phyloP scores from a whole-genome alignment of 306 rosid species.

The Inga leiocalycina region DNA sequence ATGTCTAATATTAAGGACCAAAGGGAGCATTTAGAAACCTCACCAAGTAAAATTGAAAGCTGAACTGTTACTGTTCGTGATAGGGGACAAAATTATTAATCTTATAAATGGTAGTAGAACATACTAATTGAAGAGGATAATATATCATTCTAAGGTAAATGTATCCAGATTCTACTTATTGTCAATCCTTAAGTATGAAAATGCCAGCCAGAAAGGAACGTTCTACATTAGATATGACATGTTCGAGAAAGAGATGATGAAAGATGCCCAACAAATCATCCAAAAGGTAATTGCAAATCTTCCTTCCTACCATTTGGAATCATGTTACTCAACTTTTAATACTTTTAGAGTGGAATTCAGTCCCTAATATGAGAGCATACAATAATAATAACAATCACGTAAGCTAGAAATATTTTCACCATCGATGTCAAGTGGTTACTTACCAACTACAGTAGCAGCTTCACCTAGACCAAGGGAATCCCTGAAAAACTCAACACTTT shows the following conservation, averaged over 20 bases:
- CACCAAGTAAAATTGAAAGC: not conserved
- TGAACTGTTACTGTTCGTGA: not conserved
- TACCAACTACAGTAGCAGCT: slow-evolving; percentile 55
- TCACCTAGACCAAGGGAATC: slow-evolving; percentile 60
- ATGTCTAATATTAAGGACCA: no score
- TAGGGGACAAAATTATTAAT: not conserved
- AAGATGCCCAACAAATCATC: slow-evolving; percentile 4
- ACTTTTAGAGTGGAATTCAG: not conserved
- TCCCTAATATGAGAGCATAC: not conserved
- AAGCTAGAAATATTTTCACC: not conserved
- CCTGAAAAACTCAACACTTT: slow-evolving; percentile 59
- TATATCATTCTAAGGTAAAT: not conserved
- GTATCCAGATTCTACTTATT: not conserved
- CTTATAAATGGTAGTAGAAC: not conserved
- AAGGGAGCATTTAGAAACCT: not conserved
- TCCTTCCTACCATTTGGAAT: not conserved
- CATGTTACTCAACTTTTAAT: not conserved
- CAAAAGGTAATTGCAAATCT: not conserved
- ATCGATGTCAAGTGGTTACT: not conserved
- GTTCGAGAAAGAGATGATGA: not conserved
- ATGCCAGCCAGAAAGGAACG: not conserved
- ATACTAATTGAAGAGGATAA: not conserved
- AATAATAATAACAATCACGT: not conserved
- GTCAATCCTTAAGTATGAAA: not conserved
- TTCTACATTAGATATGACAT: not conserved